A percentile compares a stretch with the other conserved stretches of the same genome.
These are phyloP conservation scores for Plasmodium coatneyi DNA, from an alignment of 169 alveolate species.

Conservation along the genomic window DNA sequence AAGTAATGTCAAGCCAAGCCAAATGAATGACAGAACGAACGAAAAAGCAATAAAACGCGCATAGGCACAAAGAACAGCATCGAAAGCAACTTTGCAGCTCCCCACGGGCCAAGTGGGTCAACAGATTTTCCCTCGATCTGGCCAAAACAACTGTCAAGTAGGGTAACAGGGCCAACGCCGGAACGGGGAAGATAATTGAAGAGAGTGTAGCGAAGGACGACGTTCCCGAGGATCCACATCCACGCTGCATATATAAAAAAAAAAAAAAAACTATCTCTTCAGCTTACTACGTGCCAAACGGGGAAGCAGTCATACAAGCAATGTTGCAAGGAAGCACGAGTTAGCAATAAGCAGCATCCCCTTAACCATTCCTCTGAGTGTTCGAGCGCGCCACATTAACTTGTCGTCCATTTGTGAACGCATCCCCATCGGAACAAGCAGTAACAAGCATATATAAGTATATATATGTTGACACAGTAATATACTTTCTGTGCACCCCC, in stretches of 20 bases:
- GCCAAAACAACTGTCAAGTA: background rate
- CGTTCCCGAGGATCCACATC: background rate
- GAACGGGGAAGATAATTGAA: background rate
- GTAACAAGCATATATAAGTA: background rate
- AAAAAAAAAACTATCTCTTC: no score
- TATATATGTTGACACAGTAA: background rate
- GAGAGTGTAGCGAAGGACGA: background rate
- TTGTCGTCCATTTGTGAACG: background rate
- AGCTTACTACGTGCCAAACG: background rate
- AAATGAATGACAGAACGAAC: background rate
- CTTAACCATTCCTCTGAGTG: background rate
- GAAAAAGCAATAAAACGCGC: background rate
- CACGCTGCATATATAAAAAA: background rate
- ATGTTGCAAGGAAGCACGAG: background rate
- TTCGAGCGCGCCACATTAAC: background rate
- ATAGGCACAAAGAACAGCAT: background rate
- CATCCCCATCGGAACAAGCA: background rate
- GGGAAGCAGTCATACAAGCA: background rate
- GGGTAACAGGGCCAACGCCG: background rate
- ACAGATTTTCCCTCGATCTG: background rate
- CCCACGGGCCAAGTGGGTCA: background rate
- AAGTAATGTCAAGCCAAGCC: background rate
- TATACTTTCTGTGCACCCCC: background rate
- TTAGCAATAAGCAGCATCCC: background rate
- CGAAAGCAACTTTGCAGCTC: background rate